Evolutionary conservation across 2,329 filamentous ascomycete genomes (phyloP), one percentile per base, ranked within the genome.

Genomic region (Ophiognomonia clavigignenti-juglandacearum): DNA sequence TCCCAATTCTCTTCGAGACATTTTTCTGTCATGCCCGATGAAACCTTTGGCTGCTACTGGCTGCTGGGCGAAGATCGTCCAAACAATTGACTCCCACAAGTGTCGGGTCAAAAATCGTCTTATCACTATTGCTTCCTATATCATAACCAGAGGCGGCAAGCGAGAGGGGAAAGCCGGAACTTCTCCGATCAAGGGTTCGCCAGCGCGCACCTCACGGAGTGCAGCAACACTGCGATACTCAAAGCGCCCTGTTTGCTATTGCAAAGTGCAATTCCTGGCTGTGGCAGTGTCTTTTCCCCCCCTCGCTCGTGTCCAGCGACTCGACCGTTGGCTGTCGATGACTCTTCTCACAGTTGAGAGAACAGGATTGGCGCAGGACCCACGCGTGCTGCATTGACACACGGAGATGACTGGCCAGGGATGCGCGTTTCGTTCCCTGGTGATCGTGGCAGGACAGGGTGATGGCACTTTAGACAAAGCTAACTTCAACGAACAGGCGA

Each of bases 401-500:
- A 67, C 62, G 36, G 45, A 51, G 42, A 64, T 65, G 60, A 53
- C 53, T 47, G 36, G 45, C 49, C 65, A 64, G 58, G 64, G 64
- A 62, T 66, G 50, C 63, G 61, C 59, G 56, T 58, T 54, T 54
- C 50, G 51, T 56, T 55, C 52, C 46, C 46, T 53, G 48, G 54
- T 51, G 53, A 51, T 59, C 60, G 55, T 51, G 53, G 29, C 55
- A n/a, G n/a, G n/a, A n/a, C n/a, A n/a, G n/a, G n/a, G n/a, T n/a
- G n/a, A n/a, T 55, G 57, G 61, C 59, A 57, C 53, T 58, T 52
- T 65, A 63, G 69, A 58, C 59, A 64, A 45, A 53, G 65, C 75
- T 78, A 72, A 80, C 71, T 61, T 62, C 56, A 63, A 65, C 64
- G 65, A 65, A 53, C 59, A 86, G 82, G 93, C 92, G 56, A 98